Evolutionary conservation across 805 yeast genomes (phyloP).

Genomic region (Metschnikowia lachancei): DNA sequence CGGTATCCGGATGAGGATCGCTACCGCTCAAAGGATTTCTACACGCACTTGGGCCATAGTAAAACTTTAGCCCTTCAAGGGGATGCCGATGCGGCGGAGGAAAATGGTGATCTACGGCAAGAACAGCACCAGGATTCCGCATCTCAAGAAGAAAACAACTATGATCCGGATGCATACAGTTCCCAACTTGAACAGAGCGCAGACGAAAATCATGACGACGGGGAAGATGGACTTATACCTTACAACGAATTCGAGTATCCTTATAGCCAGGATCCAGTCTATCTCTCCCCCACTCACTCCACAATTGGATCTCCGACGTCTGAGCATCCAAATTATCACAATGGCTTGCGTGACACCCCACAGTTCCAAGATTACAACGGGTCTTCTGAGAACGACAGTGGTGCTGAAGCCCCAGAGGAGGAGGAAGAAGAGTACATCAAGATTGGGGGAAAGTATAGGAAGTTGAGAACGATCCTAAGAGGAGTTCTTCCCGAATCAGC

Average conservation of each 20-base stretch:
- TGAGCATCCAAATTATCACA: neutral
- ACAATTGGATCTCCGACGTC: neutral
- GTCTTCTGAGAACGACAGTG: neutral
- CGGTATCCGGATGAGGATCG: slow-evolving; percentile 40
- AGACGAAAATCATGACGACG: slow-evolving; percentile 2
- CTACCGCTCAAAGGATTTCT: slow-evolving; percentile 38
- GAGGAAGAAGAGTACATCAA: slow-evolving; percentile 8
- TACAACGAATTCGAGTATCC: slow-evolving; percentile 13
- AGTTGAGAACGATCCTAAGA: slow-evolving; percentile 30
- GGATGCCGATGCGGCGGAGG: slow-evolving; percentile 9
- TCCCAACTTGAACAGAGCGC: slow-evolving; percentile 3
- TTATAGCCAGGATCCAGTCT: slow-evolving; percentile 1
- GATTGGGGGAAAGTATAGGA: slow-evolving; percentile 22
- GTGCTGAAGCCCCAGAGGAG: neutral
- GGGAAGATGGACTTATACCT: slow-evolving; percentile 12
- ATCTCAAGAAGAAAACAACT: slow-evolving; percentile 8
- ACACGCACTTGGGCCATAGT: slow-evolving; percentile 33
- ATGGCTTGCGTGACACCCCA: too few species aligned
- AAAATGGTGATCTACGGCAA: neutral
- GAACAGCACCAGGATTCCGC: neutral
- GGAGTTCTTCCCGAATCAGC: slow-evolving; percentile 44
- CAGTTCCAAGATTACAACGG: neutral
- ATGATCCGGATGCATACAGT: slow-evolving; percentile 5
- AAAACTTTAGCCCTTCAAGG: slow-evolving; percentile 16
- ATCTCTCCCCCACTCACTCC: too few species aligned